Conservation (phyloP, 1,139 yeast species). For the Hansenula sp. region DNA sequence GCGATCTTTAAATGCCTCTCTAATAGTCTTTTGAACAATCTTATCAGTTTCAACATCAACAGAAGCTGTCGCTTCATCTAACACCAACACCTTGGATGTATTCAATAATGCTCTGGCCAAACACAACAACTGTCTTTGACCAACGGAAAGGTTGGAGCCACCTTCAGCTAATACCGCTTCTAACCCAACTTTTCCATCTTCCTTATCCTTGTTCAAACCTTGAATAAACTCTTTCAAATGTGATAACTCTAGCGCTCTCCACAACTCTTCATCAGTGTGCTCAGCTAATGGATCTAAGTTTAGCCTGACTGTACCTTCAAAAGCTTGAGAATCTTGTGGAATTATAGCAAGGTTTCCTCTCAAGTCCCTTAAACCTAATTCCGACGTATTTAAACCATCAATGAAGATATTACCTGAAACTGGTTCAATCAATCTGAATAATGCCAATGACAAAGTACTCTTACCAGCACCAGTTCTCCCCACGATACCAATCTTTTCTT, state of each 20-base stretch:
- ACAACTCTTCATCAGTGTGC: constrained; percentile 48
- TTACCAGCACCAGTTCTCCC: constrained; percentile 91
- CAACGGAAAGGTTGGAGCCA: constrained; percentile 71
- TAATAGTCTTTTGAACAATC: constrained; percentile 69
- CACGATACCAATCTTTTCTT: constrained; percentile 74
- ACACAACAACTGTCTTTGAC: constrained; percentile 76
- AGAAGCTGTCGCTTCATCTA: constrained; percentile 87
- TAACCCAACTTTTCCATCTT: constrained; percentile 19
- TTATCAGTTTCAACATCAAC: constrained; percentile 79
- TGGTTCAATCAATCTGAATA: constrained; percentile 74
- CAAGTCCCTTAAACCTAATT: constrained; percentile 44
- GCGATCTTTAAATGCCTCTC: constrained; percentile 56
- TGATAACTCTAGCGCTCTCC: constrained; percentile 51
- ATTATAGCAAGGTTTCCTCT: constrained; percentile 57
- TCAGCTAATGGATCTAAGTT: constrained; percentile 58
- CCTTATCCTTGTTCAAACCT: constrained; percentile 28
- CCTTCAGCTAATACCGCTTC: constrained; percentile 51
- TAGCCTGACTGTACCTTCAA: constrained; percentile 57
- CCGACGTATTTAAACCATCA: constrained; percentile 46
- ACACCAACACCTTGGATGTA: constrained; percentile 56
- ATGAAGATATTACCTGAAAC: constrained; percentile 48
- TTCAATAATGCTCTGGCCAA: constrained; percentile 69
- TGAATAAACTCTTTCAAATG: constrained; percentile 46
- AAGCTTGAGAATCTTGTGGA: constrained; percentile 68
- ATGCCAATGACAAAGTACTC: constrained; percentile 64